Evolutionary conservation across 176 grass and related monocot genomes (phyloP).

Genomic region (Carex scoparia): DNA sequence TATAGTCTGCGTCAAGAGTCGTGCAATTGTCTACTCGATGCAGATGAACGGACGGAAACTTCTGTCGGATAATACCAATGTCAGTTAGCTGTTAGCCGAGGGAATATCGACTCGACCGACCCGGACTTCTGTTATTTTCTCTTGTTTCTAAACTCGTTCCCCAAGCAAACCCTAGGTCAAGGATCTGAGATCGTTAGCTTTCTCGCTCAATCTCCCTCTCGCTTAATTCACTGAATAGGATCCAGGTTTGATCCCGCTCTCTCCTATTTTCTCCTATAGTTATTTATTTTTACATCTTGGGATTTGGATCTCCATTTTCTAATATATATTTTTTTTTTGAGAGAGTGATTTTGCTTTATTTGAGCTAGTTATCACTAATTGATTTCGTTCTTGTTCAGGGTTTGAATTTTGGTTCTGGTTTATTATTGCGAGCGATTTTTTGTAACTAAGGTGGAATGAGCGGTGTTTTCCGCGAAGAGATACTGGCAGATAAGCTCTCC

Average conservation of each 20-base stretch:
- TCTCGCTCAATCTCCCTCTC: background rate
- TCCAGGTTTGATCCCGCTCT: background rate
- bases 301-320: background rate
- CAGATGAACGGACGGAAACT: background rate
- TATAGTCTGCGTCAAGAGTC: background rate
- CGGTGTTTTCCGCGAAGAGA: slow-evolving; percentile 79
- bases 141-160: background rate
- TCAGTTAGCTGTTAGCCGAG: background rate
- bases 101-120: background rate
- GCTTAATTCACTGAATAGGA: background rate
- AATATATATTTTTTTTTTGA: background rate
- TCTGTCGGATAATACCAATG: background rate
- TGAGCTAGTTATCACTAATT: slow-evolving; percentile 10
- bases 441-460: slow-evolving; percentile 44
- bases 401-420: background rate
- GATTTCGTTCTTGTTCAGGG: background rate
- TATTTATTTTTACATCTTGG: background rate
- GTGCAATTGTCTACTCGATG: background rate
- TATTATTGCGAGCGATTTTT: background rate
- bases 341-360: slow-evolving; percentile 14
- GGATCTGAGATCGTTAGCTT: background rate
- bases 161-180: slow-evolving; percentile 16
- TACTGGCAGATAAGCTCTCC: slow-evolving; percentile 86
- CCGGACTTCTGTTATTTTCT: background rate
- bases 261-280: background rate